Evolutionary conservation across 2,329 filamentous ascomycete genomes (phyloP).

Genomic region (Didymella glomerata): DNA sequence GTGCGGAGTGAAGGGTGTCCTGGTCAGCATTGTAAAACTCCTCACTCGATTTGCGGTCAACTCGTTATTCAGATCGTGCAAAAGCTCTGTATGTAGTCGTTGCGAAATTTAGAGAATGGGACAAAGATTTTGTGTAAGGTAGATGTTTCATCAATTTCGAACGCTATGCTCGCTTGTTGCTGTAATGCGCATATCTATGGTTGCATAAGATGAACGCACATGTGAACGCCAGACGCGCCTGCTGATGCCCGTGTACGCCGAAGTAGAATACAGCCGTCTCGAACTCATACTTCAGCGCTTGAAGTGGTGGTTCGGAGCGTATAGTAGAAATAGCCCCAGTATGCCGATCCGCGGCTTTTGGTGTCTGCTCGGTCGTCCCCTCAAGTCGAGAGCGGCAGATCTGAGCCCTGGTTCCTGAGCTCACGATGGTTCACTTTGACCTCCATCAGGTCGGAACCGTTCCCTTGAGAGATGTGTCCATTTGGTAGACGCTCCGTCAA

Average conservation of each 20-base stretch:
- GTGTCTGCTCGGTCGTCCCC: not conserved
- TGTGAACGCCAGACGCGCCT: slow-evolving; percentile 14
- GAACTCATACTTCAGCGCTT: slow-evolving; percentile 43
- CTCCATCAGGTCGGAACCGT: not conserved
- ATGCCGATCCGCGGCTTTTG: slow-evolving; percentile 15
- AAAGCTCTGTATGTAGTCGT: not conserved
- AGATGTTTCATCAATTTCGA: slow-evolving; percentile 1
- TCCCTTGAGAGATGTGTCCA: not conserved
- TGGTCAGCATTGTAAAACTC: not conserved
- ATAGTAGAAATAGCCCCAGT: slow-evolving; percentile 12
- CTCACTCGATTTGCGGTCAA: not conserved
- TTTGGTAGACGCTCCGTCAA: not conserved
- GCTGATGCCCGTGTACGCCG: slow-evolving; percentile 11
- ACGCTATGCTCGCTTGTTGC: slow-evolving; percentile 17
- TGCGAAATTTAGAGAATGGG: not conserved
- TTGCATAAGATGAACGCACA: slow-evolving; percentile 13
- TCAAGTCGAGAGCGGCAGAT: not conserved
- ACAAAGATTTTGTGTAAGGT: not conserved
- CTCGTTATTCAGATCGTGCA: not conserved
- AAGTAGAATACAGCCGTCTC: slow-evolving; percentile 10
- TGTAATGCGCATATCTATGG: slow-evolving; percentile 13
- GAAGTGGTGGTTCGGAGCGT: slow-evolving; percentile 32
- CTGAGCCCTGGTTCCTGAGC: not conserved
- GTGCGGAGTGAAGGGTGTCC: not conserved
- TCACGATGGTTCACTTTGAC: not conserved